Conservation (phyloP, 148 eudicot genomes). For the Rhododendron kiyosumense region DNA sequence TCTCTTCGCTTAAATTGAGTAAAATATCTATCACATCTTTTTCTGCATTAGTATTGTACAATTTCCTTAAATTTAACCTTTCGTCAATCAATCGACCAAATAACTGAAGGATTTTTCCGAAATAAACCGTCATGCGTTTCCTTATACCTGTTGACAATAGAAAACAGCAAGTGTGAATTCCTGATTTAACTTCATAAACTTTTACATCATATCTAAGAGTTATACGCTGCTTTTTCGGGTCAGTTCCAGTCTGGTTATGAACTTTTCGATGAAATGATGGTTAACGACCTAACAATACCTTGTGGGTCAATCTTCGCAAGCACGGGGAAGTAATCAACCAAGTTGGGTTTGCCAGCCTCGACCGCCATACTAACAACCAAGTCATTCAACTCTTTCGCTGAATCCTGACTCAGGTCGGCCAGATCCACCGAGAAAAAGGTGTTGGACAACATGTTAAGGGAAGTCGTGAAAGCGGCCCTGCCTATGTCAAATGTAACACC, state of each 20-base stretch:
- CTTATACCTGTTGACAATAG: neutral
- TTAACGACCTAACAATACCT: neutral
- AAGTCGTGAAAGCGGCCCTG: neutral
- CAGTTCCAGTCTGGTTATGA: no score
- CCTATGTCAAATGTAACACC: conserved; percentile 1
- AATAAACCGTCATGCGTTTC: neutral
- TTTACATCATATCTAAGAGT: no score
- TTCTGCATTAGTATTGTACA: neutral
- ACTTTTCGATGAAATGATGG: neutral
- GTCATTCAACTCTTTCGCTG: neutral
- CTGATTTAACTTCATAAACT: neutral
- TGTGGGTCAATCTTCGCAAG: conserved; percentile 20
- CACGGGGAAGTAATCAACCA: conserved; percentile 13
- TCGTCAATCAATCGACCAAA: conserved; percentile 11
- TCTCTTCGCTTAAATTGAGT: conserved; percentile 10
- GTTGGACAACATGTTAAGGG: conserved; percentile 8
- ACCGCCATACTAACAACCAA: neutral
- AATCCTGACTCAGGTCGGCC: conserved; percentile 6
- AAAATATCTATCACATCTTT: conserved; percentile 20
- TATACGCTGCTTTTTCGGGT: no score
- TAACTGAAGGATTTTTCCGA: neutral
- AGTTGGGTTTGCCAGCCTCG: conserved; percentile 14
- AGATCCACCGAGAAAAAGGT: conserved; percentile 3
- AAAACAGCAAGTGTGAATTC: neutral
- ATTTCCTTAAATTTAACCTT: conserved; percentile 5